Conservation (phyloP, 192 early-diverging fungal species). For the Coemansia sp. region DNA sequence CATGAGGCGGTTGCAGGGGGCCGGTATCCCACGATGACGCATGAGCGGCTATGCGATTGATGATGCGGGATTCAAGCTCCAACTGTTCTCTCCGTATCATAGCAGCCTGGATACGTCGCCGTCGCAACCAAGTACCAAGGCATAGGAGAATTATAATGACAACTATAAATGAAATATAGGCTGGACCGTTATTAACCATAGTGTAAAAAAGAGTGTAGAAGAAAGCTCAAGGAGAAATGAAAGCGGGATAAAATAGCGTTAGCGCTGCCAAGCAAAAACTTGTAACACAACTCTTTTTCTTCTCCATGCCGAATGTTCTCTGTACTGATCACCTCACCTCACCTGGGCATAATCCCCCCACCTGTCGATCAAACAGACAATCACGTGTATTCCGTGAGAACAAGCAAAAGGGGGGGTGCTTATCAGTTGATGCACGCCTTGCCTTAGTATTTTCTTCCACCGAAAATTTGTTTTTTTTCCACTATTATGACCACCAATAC, state of each 20-base stretch:
- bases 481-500: neutral
- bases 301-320: neutral
- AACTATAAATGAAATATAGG: constrained; percentile 14
- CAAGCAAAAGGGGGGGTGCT: neutral
- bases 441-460: neutral
- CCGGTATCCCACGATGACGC: neutral
- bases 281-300: too few species aligned
- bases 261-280: neutral
- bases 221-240: neutral
- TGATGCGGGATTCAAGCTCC: neutral
- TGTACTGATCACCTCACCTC: neutral
- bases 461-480: neutral
- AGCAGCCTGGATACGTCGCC: constrained; percentile 7
- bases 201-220: constrained; percentile 1
- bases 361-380: neutral
- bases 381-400: neutral
- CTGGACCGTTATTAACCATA: constrained; percentile 1
- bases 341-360: neutral
- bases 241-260: neutral
- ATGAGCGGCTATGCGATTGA: neutral
- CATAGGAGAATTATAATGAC: constrained; percentile 1
- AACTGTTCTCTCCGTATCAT: neutral
- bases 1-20: neutral
- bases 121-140: constrained; percentile 3
- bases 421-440: neutral